Conservation (phyloP, 73 alveolate species). For the Durusdinium trenchii region DNA sequence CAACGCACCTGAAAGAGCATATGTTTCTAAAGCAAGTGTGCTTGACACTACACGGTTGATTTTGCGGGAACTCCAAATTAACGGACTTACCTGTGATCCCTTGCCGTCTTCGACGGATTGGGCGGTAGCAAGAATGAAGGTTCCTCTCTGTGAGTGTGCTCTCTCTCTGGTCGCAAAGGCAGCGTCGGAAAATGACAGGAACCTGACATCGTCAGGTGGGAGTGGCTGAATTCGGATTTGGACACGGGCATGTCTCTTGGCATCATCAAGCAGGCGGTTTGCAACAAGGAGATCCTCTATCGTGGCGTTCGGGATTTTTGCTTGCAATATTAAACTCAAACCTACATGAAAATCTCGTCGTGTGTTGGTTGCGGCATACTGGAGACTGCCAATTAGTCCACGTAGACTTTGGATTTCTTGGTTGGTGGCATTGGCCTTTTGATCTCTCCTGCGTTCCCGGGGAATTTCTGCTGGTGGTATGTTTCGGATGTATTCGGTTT, state of each 20-base stretch:
- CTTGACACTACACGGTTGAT: neutral
- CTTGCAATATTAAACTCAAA: neutral
- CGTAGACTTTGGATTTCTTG: neutral
- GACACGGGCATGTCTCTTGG: neutral
- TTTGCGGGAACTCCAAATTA: neutral
- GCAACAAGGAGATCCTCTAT: neutral
- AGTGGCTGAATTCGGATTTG: neutral
- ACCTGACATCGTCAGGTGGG: neutral
- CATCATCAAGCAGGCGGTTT: neutral
- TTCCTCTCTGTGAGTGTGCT: neutral
- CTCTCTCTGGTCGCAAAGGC: neutral
- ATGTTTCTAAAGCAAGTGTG: slow-evolving; percentile 23
- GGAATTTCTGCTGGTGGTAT: neutral
- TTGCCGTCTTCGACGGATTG: neutral
- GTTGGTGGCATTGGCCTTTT: neutral
- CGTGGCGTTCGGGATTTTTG: neutral
- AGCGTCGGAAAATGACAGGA: neutral
- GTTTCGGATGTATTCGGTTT: neutral
- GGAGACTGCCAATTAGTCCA: neutral
- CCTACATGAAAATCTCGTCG: neutral
- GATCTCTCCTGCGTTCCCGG: neutral
- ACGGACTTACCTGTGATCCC: neutral
- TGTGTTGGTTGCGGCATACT: slow-evolving; percentile 43
- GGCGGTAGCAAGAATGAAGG: neutral
- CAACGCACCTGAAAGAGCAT: neutral